Base-by-base conservation (phyloP, 768 basidiomycete genomes). In the Lactarius psammicola region DNA sequence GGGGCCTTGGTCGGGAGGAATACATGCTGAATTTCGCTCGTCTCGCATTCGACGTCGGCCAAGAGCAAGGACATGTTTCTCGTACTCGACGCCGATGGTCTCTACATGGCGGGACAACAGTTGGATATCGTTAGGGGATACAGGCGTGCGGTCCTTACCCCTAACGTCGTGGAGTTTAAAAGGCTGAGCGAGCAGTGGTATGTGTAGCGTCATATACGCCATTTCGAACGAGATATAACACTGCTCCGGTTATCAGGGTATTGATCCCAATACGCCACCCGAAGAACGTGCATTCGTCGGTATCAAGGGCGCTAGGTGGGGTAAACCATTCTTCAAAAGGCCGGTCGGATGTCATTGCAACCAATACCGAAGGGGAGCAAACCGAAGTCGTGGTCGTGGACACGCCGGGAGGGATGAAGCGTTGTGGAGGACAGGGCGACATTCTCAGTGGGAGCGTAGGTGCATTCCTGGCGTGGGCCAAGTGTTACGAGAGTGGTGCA, bases 351-450 rank as follows among this genome's bases (percentile, higher is more conserved):
- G 82, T 94, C 69, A 87, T 99, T 61, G 87, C 94, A 15, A 87
- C 85, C 8, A 86, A 92, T 74, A 87, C 87, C 15, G 86, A 84
- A 60, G 84, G 83, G 10, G 81, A 74, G 59, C 78, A 76, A 11
- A 78, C 76, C 0, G 80, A 84, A 69, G 81, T 79, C 0, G 74
- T 85, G 30, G 78, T 94, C 4, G 86, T 90, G 33, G 87, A 90
- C 68, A 77, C 81, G 0, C 78, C 84, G 61, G 97, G 97, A 1
- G 95, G 96, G 1, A 70, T 92, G 71, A 96, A 96, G 78, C 80
- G 97, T 62, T 95, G 94, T 71, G 96, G 97, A 15, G 97, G 97
- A 1, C 97, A 98, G 75, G 97, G 97, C 0, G 97, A 99, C 76
- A 87, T 99, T 42, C 75, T 98, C 62, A 90, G 89, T 71, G 97